Evolutionary conservation across 768 basidiomycete species (phyloP).

Genomic region (Tulasnella sp.): DNA sequence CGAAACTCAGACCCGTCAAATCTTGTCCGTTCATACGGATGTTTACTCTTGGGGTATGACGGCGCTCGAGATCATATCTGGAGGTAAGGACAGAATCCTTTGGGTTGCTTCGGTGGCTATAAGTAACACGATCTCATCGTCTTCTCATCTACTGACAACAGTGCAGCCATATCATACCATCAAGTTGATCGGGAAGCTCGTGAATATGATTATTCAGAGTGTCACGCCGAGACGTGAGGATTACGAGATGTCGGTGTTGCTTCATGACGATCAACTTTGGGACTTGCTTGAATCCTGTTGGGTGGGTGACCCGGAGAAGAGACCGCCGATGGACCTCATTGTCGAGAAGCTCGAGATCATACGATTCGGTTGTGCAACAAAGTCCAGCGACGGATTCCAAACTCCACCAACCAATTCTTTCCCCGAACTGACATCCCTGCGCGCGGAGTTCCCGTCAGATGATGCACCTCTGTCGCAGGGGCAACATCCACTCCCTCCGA

Average conservation of each 20-base stretch:
- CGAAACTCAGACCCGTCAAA: neutral
- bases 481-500: too few species aligned
- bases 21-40: neutral
- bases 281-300: neutral
- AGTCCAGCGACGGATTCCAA: too few species aligned
- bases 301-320: neutral
- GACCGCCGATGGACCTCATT: neutral
- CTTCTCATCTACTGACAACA: neutral
- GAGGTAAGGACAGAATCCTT: neutral
- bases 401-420: too few species aligned
- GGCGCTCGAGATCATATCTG: neutral
- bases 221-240: too few species aligned
- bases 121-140: too few species aligned
- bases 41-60: neutral
- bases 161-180: neutral
- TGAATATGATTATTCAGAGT: neutral
- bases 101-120: neutral
- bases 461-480: too few species aligned
- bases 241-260: neutral
- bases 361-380: too few species aligned
- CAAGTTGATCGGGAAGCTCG: neutral
- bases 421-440: too few species aligned
- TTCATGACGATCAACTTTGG: neutral
- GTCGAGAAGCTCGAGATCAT: slow-evolving; percentile 13
- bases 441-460: too few species aligned